phyloP scores from a whole-genome alignment of 225 moss, liverwort and hornwort genomes.

The Sphagnum tenellum region DNA sequence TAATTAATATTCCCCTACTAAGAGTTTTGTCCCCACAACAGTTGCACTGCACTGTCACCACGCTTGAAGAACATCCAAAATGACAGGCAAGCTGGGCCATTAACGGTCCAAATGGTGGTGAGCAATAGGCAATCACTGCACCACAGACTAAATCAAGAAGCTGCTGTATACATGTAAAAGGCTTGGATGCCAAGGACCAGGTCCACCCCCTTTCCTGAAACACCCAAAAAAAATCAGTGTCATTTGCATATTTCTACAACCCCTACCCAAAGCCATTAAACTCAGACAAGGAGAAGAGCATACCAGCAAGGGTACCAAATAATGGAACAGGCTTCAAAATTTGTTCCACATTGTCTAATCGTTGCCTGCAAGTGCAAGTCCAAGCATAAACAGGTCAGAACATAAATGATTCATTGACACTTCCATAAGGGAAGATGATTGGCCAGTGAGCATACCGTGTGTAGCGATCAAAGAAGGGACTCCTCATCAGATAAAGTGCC shows the following conservation, averaged over 20 bases:
- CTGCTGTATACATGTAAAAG: conserved; percentile 87
- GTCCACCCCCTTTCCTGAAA: conserved; percentile 84
- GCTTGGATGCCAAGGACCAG: conserved; percentile 77
- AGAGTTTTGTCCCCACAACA: too few relatives aligned
- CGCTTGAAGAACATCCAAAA: too few relatives aligned
- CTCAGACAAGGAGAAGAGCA: too few relatives aligned
- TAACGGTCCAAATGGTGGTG: too few relatives aligned
- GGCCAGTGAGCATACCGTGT: conserved; percentile 39
- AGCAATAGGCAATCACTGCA: too few relatives aligned
- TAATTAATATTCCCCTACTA: too few relatives aligned
- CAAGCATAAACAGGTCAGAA: too few relatives aligned
- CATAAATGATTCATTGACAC: too few relatives aligned
- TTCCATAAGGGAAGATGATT: too few relatives aligned
- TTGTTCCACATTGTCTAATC: conserved; percentile 34
- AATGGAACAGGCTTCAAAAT: conserved; percentile 47
- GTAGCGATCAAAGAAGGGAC: conserved; percentile 78
- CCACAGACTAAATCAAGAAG: conserved; percentile 38
- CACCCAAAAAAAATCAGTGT: background rate
- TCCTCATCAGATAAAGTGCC: conserved; percentile 84
- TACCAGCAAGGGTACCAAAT: conserved; percentile 56
- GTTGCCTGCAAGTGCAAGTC: conserved; percentile 22
- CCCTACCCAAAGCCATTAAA: too few relatives aligned
- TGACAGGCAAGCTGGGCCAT: too few relatives aligned
- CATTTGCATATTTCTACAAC: background rate
- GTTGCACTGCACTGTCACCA: too few relatives aligned